These are phyloP conservation scores for Sonneratia caseolaris DNA, from an alignment of 345 rosid species.

Conservation along the genomic window DNA sequence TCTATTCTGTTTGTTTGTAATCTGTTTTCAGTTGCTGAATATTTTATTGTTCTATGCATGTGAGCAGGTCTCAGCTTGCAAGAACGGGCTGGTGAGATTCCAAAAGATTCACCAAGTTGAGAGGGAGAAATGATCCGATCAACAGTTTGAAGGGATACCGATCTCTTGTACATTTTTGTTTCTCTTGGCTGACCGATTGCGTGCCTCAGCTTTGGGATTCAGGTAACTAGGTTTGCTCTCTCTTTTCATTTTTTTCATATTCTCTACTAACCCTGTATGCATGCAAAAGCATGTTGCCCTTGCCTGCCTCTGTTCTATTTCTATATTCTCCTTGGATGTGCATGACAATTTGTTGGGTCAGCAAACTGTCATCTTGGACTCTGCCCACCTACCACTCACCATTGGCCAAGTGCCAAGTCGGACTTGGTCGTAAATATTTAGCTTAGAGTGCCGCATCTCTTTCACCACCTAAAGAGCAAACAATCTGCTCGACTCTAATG, in stretches of 20 bases:
- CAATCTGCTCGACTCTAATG: not conserved
- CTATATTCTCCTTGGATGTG: not conserved
- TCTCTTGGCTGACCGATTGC: slow-evolving; percentile 12
- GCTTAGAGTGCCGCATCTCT: not conserved
- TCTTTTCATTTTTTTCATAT: not conserved
- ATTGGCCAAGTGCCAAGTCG: not conserved
- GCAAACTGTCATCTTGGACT: not conserved
- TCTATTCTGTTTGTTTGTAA: not conserved
- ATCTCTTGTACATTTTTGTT: not conserved
- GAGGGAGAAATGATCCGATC: slow-evolving; percentile 32
- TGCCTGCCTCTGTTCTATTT: not conserved
- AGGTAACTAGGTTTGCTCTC: slow-evolving; percentile 23
- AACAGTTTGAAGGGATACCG: not conserved
- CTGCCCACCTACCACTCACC: not conserved
- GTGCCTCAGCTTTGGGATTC: slow-evolving; percentile 17
- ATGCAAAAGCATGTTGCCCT: not conserved
- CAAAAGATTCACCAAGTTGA: slow-evolving; percentile 51
- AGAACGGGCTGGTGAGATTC: slow-evolving; percentile 58
- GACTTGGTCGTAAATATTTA: not conserved
- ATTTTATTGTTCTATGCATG: not conserved
- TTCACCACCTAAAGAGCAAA: too few species aligned
- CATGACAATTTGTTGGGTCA: slow-evolving; percentile 1
- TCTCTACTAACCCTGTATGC: not conserved
- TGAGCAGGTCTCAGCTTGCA: slow-evolving; percentile 64
- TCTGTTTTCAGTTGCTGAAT: not conserved